Evolutionary conservation across 805 yeast species (phyloP), one percentile per base, ranked within the genome.

Genomic region (Kurtzmaniella cleridarum): DNA sequence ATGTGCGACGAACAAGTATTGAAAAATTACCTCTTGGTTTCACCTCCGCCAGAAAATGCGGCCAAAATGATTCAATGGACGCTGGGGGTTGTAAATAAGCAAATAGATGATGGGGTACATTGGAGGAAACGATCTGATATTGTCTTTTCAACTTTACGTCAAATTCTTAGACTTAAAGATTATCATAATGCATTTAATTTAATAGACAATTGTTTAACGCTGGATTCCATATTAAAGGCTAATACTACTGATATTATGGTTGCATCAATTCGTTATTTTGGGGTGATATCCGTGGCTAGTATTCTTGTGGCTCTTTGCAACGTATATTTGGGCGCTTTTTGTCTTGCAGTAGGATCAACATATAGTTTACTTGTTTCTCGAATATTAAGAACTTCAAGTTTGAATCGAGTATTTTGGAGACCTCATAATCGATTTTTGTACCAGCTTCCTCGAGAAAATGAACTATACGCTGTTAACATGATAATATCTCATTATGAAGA

Each of bases 401-500:
- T 36, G 5, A 46, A 53, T 20, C 53, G 76, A 46, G 47, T 66
- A 14, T 57, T 66, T 23, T 66, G 70, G 72, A 39, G 74, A 30
- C 54, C 55, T 5, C 62, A 69, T 38, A 59, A 55, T 12, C 47
- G 54, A 2, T 27, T 50, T 5, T 30, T 51, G 17, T 48, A 60
- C 41, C 60, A 64, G 13, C 46, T 48, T 20, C 32, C 51, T 6
- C 66, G 64, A 39, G 48, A 52, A 8, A 57, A 58, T 9, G 73
- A 67, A 41, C 44, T 66, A 6, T 32, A 54, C 3, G 39, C 51
- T 7, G 52, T 63, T 11, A 64, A 65, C 43, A 54, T 57, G 37
- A 57, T 69, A 18, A 53, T 69, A 39, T 57, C 59, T 7, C 62
- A 64, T 41, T 69, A 61, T 39, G 74, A 70, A 45, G 75, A 70